phyloP scores from a whole-genome alignment of 164 flowering plant genomes.

The Magnolia officinalis region DNA sequence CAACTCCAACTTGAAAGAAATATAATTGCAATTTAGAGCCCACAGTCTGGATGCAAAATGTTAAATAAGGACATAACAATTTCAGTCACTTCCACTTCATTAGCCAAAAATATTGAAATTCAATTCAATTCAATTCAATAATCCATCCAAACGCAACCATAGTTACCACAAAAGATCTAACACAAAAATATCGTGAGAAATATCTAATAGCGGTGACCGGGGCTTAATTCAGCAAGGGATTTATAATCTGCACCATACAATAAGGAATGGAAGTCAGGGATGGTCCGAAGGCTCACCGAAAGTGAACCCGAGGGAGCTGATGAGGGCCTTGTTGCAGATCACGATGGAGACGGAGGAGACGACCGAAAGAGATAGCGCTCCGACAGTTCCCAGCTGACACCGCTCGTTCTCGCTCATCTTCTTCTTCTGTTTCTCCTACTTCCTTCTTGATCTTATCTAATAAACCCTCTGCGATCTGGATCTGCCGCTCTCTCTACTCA shows the following conservation, averaged over 20 bases:
- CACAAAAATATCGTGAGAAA: not conserved
- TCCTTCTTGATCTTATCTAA: not conserved
- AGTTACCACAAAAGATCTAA: not conserved
- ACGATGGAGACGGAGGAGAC: constrained; percentile 73
- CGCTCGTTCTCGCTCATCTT: constrained; percentile 52
- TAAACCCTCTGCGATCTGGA: constrained; percentile 11
- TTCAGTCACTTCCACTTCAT: not conserved
- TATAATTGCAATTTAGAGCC: no score
- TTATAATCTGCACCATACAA: not conserved
- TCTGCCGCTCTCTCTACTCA: constrained; percentile 5
- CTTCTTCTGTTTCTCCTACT: not conserved
- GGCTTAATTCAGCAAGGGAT: not conserved
- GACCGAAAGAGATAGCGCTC: constrained; percentile 69
- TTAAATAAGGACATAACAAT: not conserved
- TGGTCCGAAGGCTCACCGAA: constrained; percentile 41
- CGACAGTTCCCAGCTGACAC: constrained; percentile 70
- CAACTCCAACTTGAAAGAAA: no score
- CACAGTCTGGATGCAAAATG: no score
- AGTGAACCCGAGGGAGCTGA: constrained; percentile 55
- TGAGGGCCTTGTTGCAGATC: constrained; percentile 73
- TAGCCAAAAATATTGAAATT: not conserved
- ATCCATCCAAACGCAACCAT: not conserved
- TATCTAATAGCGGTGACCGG: not conserved
- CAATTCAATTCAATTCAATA: not conserved
- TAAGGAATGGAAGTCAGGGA: not conserved